These are phyloP conservation scores for Diaporthe sp. DNA, from an alignment of 2,329 filamentous ascomycete species.

Conservation along the genomic window DNA sequence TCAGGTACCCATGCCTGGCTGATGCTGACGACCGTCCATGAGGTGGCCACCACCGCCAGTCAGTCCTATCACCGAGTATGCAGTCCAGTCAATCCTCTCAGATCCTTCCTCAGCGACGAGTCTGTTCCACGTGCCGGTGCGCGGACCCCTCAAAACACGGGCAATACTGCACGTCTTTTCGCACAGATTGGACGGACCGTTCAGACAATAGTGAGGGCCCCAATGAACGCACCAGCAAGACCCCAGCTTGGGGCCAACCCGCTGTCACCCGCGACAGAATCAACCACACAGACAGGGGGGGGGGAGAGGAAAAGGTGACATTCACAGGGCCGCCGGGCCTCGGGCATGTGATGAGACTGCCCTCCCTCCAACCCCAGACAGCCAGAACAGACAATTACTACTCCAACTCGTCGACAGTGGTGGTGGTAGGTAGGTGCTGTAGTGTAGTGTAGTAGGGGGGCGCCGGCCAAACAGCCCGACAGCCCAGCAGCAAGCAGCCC, in stretches of 20 bases:
- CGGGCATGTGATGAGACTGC: neutral
- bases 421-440: neutral
- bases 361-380: neutral
- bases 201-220: neutral
- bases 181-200: slow-evolving; percentile 12
- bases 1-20: neutral
- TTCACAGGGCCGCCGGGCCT: slow-evolving; percentile 8
- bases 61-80: neutral
- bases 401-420: neutral
- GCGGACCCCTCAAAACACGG: neutral
- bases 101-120: no score
- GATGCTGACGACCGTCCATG: neutral
- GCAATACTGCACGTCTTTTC: neutral
- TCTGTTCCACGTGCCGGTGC: neutral
- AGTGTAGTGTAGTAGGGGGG: neutral
- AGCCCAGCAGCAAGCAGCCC: neutral
- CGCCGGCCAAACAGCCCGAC: neutral
- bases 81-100: neutral
- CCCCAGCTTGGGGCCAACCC: neutral
- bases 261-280: neutral
- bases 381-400: neutral
- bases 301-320: neutral
- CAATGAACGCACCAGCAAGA: neutral
- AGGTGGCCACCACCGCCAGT: neutral
- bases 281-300: neutral